A percentile compares a stretch with the other conserved stretches of the same genome.
Evolutionary conservation across 768 basidiomycete species (phyloP).

Genomic region (Lactarius pseudohatsudake): DNA sequence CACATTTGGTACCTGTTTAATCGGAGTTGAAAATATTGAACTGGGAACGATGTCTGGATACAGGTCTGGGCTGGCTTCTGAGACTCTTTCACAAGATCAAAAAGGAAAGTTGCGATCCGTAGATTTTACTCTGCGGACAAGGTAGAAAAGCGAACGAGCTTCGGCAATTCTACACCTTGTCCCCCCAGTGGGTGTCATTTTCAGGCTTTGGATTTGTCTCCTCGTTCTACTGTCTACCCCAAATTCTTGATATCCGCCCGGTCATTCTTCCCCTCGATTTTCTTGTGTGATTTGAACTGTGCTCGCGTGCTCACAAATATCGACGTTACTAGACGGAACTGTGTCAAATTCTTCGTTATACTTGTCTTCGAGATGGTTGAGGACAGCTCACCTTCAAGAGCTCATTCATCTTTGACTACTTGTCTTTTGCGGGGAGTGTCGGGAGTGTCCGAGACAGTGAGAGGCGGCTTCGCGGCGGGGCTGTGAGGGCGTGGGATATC

Average conservation of each 20-base stretch:
- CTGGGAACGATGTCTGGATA: conserved; percentile 1
- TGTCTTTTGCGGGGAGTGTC: neutral
- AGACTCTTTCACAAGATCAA: neutral
- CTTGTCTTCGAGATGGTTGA: neutral
- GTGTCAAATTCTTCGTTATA: neutral
- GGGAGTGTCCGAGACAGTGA: neutral
- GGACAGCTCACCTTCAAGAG: neutral
- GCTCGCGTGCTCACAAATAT: neutral
- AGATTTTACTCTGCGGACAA: neutral
- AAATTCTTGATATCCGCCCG: neutral
- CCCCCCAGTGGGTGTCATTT: neutral
- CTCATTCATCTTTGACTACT: neutral
- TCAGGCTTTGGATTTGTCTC: neutral
- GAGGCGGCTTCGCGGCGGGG: neutral
- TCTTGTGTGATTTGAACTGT: neutral
- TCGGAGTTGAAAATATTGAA: conserved; percentile 2
- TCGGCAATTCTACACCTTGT: neutral
- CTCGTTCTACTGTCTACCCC: neutral
- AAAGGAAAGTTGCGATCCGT: neutral
- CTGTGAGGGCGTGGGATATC: conserved; percentile 5
- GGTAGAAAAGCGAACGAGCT: neutral
- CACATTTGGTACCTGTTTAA: neutral
- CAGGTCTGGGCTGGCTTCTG: neutral
- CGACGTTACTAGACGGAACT: neutral
- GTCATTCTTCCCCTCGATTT: neutral